A percentile compares a stretch with the other conserved stretches of the same genome.
Conservation (phyloP, 805 yeast genomes). For the Saccharomycopsis javanensis region DNA sequence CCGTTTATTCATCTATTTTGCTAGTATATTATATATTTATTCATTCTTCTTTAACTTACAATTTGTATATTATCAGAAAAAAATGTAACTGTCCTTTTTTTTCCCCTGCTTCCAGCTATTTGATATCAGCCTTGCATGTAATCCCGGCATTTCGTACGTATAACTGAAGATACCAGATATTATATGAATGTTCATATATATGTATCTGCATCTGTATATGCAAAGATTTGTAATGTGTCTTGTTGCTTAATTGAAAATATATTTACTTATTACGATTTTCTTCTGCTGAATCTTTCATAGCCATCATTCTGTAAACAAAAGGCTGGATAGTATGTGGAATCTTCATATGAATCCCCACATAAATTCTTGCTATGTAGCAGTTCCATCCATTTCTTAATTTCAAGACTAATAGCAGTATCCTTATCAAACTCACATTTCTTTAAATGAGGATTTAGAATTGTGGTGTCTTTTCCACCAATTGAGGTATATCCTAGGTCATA, state of each 20-base stretch:
- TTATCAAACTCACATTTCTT: constrained; percentile 16
- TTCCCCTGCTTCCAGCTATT: no score
- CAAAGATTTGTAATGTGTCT: no score
- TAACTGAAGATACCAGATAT: no score
- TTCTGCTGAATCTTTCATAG: constrained; percentile 17
- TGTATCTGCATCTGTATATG: no score
- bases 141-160: no score
- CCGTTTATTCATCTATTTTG: neutral
- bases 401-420: neutral
- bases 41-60: neutral
- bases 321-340: constrained; percentile 16
- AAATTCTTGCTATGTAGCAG: neutral
- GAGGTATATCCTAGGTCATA: constrained; percentile 87
- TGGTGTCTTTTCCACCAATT: constrained; percentile 67
- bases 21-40: neutral
- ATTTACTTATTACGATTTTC: neutral
- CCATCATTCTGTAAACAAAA: constrained; percentile 17
- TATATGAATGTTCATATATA: no score
- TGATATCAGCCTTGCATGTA: no score
- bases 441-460: constrained; percentile 62
- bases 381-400: neutral
- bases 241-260: neutral
- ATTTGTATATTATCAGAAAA: neutral
- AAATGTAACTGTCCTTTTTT: neutral
- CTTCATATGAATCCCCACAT: neutral